Evolutionary conservation across 176 grass and related monocot species (phyloP).

Genomic region (Neostapfia colusana): DNA sequence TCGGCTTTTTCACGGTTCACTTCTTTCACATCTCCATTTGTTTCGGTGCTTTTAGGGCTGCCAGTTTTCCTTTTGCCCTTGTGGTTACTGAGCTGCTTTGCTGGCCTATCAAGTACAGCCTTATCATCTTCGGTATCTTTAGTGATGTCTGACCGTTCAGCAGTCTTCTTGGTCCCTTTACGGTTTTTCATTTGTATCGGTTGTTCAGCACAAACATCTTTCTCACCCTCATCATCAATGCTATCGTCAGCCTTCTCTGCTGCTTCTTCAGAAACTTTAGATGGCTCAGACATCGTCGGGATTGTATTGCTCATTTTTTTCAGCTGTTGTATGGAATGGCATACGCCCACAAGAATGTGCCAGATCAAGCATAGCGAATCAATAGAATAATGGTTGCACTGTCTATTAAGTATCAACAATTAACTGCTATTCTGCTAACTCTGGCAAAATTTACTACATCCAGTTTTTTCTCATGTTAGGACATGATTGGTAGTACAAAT

Average conservation of each 20-base stretch:
- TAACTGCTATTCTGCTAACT: not conserved
- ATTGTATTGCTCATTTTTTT: constrained; percentile 92
- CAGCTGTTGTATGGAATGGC: constrained; percentile 57
- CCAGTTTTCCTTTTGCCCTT: constrained; percentile 24
- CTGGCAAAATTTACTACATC: not conserved
- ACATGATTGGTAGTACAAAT: no score
- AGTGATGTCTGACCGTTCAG: not conserved
- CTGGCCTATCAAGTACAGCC: not conserved
- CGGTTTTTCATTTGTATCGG: constrained; percentile 21
- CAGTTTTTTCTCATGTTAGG: not conserved
- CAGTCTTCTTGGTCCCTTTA: constrained; percentile 41
- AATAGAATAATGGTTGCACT: no score
- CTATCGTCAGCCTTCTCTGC: no score
- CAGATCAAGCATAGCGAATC: not conserved
- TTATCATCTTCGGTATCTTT: constrained; percentile 24
- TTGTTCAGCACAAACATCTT: constrained; percentile 9
- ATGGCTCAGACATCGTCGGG: constrained; percentile 33
- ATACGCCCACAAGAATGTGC: not conserved
- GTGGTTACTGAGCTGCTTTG: constrained; percentile 29
- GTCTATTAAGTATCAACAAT: no score
- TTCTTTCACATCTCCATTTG: constrained; percentile 4
- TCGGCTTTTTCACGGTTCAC: no score
- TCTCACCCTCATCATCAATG: no score
- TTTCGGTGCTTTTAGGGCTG: constrained; percentile 15
- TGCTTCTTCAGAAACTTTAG: constrained; percentile 40